phyloP scores from a whole-genome alignment of 2,329 filamentous ascomycete genomes.

The Hysterium pulicare region DNA sequence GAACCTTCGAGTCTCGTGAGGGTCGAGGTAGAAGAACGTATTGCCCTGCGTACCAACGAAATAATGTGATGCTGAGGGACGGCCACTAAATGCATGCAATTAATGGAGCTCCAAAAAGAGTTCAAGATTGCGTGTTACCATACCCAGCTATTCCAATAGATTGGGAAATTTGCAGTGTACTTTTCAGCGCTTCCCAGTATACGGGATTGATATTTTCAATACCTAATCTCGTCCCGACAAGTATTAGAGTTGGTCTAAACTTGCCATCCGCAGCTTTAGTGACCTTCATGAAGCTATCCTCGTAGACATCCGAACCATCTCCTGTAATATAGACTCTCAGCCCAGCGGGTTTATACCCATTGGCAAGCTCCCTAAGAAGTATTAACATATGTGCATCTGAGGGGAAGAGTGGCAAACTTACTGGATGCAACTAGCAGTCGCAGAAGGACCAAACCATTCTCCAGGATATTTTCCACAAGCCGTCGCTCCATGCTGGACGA shows the following conservation, averaged over 20 bases:
- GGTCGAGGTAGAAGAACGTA: constrained; percentile 90
- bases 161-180: constrained; percentile 79
- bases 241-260: constrained; percentile 81
- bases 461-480: constrained; percentile 93
- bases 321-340: constrained; percentile 85
- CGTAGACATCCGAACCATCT: constrained; percentile 88
- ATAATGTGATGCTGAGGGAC: constrained; percentile 84
- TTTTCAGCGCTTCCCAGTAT: constrained; percentile 91
- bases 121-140: constrained; percentile 20
- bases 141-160: constrained; percentile 96
- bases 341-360: constrained; percentile 57
- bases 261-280: constrained; percentile 63
- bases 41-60: constrained; percentile 71
- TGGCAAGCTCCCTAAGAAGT: constrained; percentile 66
- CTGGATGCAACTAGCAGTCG: constrained; percentile 92
- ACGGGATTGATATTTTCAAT: constrained; percentile 93
- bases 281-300: constrained; percentile 78
- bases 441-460: constrained; percentile 98
- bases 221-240: constrained; percentile 84
- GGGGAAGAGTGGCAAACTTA: constrained; percentile 44
- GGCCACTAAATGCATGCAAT: constrained; percentile 59
- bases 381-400: constrained; percentile 8
- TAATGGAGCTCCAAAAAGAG: not conserved
- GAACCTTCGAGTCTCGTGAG: constrained; percentile 77
- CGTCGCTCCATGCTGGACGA: constrained; percentile 81